Evolutionary conservation across 73 alveolate genomes (phyloP).

Genomic region (Symbiodinium pilosum): DNA sequence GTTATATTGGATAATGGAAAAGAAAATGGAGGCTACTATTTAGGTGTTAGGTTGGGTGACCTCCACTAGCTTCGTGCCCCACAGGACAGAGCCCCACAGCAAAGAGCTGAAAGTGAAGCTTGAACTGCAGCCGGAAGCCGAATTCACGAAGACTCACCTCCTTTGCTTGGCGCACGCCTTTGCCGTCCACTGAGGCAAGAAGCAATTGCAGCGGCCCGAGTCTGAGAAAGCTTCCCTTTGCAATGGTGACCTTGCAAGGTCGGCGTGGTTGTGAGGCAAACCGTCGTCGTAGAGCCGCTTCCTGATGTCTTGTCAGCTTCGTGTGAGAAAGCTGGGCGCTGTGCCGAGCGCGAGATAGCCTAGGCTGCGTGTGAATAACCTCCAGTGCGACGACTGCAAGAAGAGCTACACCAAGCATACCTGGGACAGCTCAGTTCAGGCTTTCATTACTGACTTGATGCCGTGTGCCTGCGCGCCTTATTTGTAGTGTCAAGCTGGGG

Average conservation of each 20-base stretch:
- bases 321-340: not conserved
- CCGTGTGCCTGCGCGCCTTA: not conserved
- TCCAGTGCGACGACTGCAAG: conserved; percentile 98
- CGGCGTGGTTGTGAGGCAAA: conserved; percentile 66
- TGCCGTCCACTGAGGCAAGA: conserved; percentile 33
- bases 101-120: conserved; percentile 91
- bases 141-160: not conserved
- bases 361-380: conserved; percentile 96
- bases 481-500: not conserved
- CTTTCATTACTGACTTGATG: conserved; percentile 95
- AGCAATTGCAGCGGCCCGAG: not conserved
- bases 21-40: not conserved
- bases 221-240: too few relatives aligned
- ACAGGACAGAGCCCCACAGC: conserved; percentile 66
- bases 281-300: conserved; percentile 59
- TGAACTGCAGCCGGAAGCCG: conserved; percentile 37
- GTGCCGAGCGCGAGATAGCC: not conserved
- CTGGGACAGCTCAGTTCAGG: conserved; percentile 97
- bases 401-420: conserved; percentile 98
- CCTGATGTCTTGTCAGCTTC: not conserved
- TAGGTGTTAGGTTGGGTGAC: not conserved
- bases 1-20: too few relatives aligned
- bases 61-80: not conserved
- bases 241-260: not conserved
- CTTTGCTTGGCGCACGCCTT: not conserved